phyloP scores from a whole-genome alignment of 768 basidiomycete species.

The Agaricus sinodeliciosus region DNA sequence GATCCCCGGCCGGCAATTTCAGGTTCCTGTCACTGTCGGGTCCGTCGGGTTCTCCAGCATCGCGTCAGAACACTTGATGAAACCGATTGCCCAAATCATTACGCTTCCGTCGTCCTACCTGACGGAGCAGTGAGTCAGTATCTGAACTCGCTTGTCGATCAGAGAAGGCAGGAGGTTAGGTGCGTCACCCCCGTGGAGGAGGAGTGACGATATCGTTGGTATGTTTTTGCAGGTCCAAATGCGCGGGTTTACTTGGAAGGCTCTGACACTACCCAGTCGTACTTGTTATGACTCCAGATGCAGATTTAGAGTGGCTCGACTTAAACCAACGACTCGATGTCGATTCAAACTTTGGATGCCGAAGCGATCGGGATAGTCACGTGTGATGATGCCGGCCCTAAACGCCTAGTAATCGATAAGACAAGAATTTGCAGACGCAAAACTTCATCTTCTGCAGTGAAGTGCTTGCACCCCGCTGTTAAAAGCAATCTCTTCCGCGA shows the following conservation, averaged over 20 bases:
- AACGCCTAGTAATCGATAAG: slow-evolving; percentile 32
- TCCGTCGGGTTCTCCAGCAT: slow-evolving; percentile 16
- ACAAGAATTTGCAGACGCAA: slow-evolving; percentile 29
- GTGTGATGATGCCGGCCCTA: slow-evolving; percentile 26
- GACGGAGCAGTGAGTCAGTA: slow-evolving; percentile 43
- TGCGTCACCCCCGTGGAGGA: slow-evolving; percentile 41
- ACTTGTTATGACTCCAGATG: not conserved
- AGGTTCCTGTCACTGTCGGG: slow-evolving; percentile 29
- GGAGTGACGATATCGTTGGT: slow-evolving; percentile 57
- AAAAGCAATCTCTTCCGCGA: slow-evolving; percentile 25
- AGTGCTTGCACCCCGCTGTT: slow-evolving; percentile 24
- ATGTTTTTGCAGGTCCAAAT: slow-evolving; percentile 35
- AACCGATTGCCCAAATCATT: slow-evolving; percentile 40
- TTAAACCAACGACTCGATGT: too few species aligned
- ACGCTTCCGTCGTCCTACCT: slow-evolving; percentile 49
- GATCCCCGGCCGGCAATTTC: slow-evolving; percentile 37
- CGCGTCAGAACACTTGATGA: slow-evolving; percentile 25
- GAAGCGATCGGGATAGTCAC: too few species aligned
- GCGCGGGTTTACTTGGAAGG: slow-evolving; percentile 26
- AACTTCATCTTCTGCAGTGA: slow-evolving; percentile 31
- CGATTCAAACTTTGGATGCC: too few species aligned
- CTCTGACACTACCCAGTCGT: slow-evolving; percentile 10
- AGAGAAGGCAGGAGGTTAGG: slow-evolving; percentile 29
- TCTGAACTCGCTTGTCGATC: slow-evolving; percentile 44
- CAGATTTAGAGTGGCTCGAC: not conserved